phyloP scores from a whole-genome alignment of 495 filamentous ascomycete species.

The Aspergillus leporis region DNA sequence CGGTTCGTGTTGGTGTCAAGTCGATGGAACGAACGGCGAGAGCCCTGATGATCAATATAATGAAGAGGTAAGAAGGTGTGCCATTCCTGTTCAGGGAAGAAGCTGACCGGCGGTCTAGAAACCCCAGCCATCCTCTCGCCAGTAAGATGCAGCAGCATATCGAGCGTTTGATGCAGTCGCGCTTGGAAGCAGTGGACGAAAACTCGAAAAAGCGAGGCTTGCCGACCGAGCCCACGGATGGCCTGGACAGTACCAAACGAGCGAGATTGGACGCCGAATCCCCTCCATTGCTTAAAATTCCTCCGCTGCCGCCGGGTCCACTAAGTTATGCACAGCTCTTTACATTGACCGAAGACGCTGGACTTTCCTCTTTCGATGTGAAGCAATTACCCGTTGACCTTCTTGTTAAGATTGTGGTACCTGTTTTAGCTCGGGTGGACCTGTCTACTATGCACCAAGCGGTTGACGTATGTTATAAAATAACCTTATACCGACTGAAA shows the following conservation, averaged over 20 bases:
- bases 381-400: conserved; percentile 70
- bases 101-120: conserved; percentile 47
- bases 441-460: conserved; percentile 63
- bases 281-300: conserved; percentile 55
- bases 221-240: conserved; percentile 66
- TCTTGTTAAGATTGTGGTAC: conserved; percentile 73
- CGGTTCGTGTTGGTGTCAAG: conserved; percentile 75
- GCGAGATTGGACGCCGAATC: conserved; percentile 61
- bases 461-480: conserved; percentile 52
- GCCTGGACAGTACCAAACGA: conserved; percentile 67
- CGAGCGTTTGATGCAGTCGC: conserved; percentile 72
- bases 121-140: conserved; percentile 65
- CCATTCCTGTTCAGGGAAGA: not conserved
- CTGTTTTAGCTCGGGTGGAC: conserved; percentile 65
- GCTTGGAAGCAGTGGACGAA: conserved; percentile 71
- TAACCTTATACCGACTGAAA: not conserved
- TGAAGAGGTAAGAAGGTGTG: conserved; percentile 60
- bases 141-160: conserved; percentile 79
- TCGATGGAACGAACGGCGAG: conserved; percentile 93
- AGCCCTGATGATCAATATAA: conserved; percentile 74
- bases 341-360: conserved; percentile 74
- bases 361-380: conserved; percentile 78
- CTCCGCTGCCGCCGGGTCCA: conserved; percentile 70
- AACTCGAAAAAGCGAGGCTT: conserved; percentile 71
- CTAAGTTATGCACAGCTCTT: conserved; percentile 77